Evolutionary conservation across 2,329 filamentous ascomycete genomes (phyloP).

Genomic region (Fusarium sororula): DNA sequence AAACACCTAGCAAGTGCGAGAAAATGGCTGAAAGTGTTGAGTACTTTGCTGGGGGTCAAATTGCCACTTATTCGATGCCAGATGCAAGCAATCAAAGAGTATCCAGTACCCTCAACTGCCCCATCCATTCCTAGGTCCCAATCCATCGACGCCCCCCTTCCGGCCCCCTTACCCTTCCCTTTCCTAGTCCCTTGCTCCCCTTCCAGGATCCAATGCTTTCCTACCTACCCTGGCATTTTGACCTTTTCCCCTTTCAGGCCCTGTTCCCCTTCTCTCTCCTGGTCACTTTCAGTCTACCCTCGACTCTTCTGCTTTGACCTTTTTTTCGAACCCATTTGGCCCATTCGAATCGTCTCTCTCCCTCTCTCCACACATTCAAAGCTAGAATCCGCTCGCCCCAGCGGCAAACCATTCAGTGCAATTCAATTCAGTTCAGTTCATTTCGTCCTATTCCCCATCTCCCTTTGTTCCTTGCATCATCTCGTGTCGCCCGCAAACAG

Average conservation of each 20-base stretch:
- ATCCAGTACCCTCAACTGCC: conserved; percentile 10
- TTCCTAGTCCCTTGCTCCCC: conserved; percentile 22
- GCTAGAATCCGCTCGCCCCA: conserved; percentile 31
- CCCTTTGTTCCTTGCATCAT: conserved; percentile 30
- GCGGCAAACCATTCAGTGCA: conserved; percentile 27
- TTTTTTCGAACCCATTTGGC: conserved; percentile 34
- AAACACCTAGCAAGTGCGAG: conserved; percentile 18
- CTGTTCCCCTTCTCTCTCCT: conserved; percentile 36
- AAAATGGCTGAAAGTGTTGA: conserved; percentile 8
- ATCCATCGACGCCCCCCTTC: conserved; percentile 25
- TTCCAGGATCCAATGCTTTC: conserved; percentile 23
- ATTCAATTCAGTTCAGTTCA: background rate
- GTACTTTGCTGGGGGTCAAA: conserved; percentile 2
- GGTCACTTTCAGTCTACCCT: conserved; percentile 16
- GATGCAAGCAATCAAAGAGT: background rate
- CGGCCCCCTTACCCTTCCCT: conserved; percentile 2
- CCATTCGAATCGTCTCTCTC: conserved; percentile 29
- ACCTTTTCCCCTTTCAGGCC: conserved; percentile 37
- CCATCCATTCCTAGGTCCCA: conserved; percentile 17
- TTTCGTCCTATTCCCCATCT: conserved; percentile 16
- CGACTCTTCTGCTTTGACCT: conserved; percentile 38
- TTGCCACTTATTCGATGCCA: background rate
- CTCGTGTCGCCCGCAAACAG: conserved; percentile 13
- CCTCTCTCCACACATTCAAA: conserved; percentile 30
- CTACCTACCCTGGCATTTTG: conserved; percentile 31